Evolutionary conservation across 768 basidiomycete species (phyloP).

Genomic region (Clathrus columnatus): DNA sequence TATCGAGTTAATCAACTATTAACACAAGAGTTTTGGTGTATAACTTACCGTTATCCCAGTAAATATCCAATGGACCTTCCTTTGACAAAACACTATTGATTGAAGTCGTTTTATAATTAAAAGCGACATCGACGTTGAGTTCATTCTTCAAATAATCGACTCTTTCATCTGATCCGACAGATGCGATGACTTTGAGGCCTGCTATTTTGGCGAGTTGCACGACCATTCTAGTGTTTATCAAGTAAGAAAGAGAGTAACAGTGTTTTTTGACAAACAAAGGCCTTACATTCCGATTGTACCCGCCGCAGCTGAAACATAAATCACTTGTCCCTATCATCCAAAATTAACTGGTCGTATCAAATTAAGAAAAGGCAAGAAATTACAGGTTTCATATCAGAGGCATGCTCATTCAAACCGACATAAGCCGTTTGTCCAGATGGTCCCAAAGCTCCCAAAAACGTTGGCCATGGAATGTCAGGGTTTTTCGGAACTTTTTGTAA

Average conservation of each 20-base stretch:
- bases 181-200: slow-evolving; percentile 56
- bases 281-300: slow-evolving; percentile 27
- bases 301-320: slow-evolving; percentile 27
- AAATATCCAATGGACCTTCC: slow-evolving; percentile 52
- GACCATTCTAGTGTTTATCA: slow-evolving; percentile 22
- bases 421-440: background rate
- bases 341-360: background rate
- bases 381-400: slow-evolving; percentile 1
- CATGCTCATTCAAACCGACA: background rate
- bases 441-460: background rate
- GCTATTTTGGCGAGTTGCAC: slow-evolving; percentile 34
- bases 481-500: background rate
- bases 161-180: slow-evolving; percentile 64
- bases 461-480: background rate
- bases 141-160: slow-evolving; percentile 43
- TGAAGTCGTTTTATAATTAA: slow-evolving; percentile 62
- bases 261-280: too few species aligned
- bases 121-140: slow-evolving; percentile 56
- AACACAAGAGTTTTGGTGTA: too few species aligned
- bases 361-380: background rate
- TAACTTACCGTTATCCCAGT: slow-evolving; percentile 11
- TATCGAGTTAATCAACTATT: background rate
- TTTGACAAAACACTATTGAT: slow-evolving; percentile 42
- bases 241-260: too few species aligned
- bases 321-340: slow-evolving; percentile 25